A percentile compares a stretch with the other conserved stretches of the same genome.
phyloP scores from a whole-genome alignment of 495 filamentous ascomycete genomes.

The Penicillium verhagenii region DNA sequence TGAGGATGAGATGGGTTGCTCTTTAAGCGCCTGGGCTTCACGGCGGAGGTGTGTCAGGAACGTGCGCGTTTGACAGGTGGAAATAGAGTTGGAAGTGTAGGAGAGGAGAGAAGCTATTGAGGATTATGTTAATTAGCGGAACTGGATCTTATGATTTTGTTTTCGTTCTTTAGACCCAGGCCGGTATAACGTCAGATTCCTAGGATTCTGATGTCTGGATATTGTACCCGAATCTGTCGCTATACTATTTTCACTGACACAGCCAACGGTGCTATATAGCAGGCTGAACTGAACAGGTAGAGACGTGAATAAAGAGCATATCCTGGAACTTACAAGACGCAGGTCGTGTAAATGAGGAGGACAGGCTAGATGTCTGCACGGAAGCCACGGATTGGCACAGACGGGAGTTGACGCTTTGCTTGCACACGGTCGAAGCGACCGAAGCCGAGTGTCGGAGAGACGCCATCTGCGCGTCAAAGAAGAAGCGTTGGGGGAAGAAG shows the following conservation, averaged over 20 bases:
- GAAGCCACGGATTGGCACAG: slow-evolving; percentile 33
- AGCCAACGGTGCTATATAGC: neutral
- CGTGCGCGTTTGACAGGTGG: slow-evolving; percentile 36
- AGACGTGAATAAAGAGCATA: neutral
- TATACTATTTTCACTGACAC: neutral
- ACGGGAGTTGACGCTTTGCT: slow-evolving; percentile 31
- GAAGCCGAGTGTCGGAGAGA: slow-evolving; percentile 35
- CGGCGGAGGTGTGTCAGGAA: slow-evolving; percentile 44
- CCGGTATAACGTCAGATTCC: neutral
- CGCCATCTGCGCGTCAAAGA: slow-evolving; percentile 31
- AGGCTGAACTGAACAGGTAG: neutral
- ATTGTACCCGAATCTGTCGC: neutral
- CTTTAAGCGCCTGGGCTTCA: slow-evolving; percentile 40
- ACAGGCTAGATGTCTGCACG: slow-evolving; percentile 34
- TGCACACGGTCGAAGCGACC: slow-evolving; percentile 37
- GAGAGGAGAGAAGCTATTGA: slow-evolving; percentile 2
- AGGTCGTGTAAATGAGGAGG: slow-evolving; percentile 32
- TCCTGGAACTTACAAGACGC: slow-evolving; percentile 32
- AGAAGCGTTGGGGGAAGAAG: slow-evolving; percentile 4
- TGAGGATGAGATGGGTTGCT: slow-evolving; percentile 28
- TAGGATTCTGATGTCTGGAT: neutral
- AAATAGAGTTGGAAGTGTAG: slow-evolving; percentile 2
- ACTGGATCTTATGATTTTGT: neutral
- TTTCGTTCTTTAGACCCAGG: neutral
- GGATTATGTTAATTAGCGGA: neutral